Conservation (phyloP, 306 rosid genomes). For the Inga laurina region DNA sequence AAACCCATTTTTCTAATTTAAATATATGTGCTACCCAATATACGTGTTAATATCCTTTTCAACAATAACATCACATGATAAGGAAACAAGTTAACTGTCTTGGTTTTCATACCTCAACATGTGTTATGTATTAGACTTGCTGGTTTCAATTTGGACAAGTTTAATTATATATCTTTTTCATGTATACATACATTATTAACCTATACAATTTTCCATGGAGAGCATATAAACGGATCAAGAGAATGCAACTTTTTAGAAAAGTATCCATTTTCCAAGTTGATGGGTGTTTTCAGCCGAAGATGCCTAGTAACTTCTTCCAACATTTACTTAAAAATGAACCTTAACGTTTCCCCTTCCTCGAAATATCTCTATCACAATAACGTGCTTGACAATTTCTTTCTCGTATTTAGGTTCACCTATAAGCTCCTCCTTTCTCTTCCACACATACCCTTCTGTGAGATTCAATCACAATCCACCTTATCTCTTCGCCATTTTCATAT, state of each 20-base stretch:
- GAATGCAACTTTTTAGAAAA: slow-evolving; percentile 16
- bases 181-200: not conserved
- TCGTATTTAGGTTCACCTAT: slow-evolving; percentile 4
- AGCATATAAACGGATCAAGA: not conserved
- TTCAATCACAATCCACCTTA: not conserved
- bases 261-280: slow-evolving; percentile 42
- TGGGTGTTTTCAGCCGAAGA: slow-evolving; percentile 4
- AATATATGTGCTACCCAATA: not conserved
- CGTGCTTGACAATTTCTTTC: slow-evolving; percentile 41
- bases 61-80: not conserved
- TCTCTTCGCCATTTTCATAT: not conserved
- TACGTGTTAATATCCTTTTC: not conserved
- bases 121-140: not conserved
- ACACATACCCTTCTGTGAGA: not conserved
- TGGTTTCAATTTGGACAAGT: not conserved
- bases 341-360: slow-evolving; percentile 49
- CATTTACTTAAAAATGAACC: slow-evolving; percentile 36
- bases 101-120: not conserved
- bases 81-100: not conserved
- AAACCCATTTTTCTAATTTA: not conserved
- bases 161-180: not conserved
- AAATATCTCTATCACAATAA: slow-evolving; percentile 36
- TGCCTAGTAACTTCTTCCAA: slow-evolving; percentile 35
- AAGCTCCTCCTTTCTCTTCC: not conserved
- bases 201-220: not conserved